These are phyloP conservation scores for Podila horticola DNA, from an alignment of 192 early-diverging fungal genomes.

Conservation along the genomic window DNA sequence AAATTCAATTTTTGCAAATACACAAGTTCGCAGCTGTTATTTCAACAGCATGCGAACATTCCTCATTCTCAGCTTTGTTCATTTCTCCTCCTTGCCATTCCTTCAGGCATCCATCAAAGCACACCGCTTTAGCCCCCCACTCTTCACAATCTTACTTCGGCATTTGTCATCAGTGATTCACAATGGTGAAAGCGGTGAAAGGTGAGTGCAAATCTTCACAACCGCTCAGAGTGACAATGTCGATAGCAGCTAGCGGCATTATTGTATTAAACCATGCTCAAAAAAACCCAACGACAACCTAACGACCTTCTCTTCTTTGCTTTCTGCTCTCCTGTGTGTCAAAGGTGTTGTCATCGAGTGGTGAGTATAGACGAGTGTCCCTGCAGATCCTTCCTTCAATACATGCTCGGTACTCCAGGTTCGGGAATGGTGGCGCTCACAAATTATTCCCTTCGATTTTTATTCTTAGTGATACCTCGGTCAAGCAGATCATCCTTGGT, in stretches of 20 bases:
- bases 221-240: not conserved
- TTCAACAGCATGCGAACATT: too few relatives aligned
- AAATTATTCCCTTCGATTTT: slow-evolving; percentile 6
- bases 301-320: not conserved
- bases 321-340: not conserved
- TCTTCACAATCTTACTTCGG: not conserved
- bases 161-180: not conserved
- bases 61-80: not conserved
- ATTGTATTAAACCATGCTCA: too few relatives aligned
- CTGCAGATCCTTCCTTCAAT: not conserved
- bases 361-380: not conserved
- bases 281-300: too few relatives aligned
- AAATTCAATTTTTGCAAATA: too few relatives aligned
- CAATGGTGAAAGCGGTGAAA: slow-evolving; percentile 50
- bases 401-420: not conserved
- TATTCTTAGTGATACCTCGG: slow-evolving; percentile 73
- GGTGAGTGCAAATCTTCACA: slow-evolving; percentile 5
- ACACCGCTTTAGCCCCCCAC: not conserved
- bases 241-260: too few relatives aligned
- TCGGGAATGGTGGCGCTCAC: slow-evolving; percentile 8
- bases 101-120: not conserved
- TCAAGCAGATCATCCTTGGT: slow-evolving; percentile 79
- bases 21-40: too few relatives aligned
- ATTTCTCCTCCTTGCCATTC: not conserved
- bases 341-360: slow-evolving; percentile 43